Evolutionary conservation across 495 filamentous ascomycete genomes (phyloP), one percentile per base, ranked within the genome.

Genomic region (Cladorrhinum samala): DNA sequence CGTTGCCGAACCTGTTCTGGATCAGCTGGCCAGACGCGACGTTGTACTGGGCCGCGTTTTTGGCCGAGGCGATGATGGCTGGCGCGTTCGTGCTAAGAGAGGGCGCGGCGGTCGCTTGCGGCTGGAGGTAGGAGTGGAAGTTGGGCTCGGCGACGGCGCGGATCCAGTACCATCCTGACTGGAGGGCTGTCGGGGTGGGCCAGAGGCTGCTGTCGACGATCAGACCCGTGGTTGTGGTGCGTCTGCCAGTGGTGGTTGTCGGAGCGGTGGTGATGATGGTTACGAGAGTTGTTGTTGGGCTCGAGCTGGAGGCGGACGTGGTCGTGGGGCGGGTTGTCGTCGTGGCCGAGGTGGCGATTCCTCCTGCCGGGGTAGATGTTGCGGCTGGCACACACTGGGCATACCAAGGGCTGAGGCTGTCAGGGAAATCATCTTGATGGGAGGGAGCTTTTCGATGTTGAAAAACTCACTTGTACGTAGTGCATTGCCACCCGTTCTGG

Each of bases 71-170:
- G 17, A 77, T 52, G 23, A 77, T 59, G 0, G 77, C 71, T 44
- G 57, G 50, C n/a, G 64, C n/a, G n/a, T n/a, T n/a, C n/a, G n/a
- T n/a, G n/a, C n/a, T n/a, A n/a, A n/a, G n/a, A n/a, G n/a, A 60
- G 1, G 68, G 49, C 1, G 63, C 52, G 33, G 65, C 64, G 48
- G 61, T 49, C 8, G 65, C 66, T n/a, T 56, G 52, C 27, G 71
- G 57, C 61, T 80, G 75, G 23, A 79, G 65, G 56, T 80, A 80
- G 49, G 70, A 69, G 63, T 76, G 77, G 65, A 70, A 79, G 58
- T 79, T 75, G 43, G 77, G 77, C 1, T 67, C 46, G 40, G 65
- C 72, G 8, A 80, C 77, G 2, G 73, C 77, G 30, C 77, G 75
- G 62, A 80, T 75, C 74, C 75, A 79, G 61, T 67, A 70, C 56